Evolutionary conservation across 495 filamentous ascomycete genomes (phyloP), one percentile per base, ranked within the genome.

Genomic region (Daldinia loculata): DNA sequence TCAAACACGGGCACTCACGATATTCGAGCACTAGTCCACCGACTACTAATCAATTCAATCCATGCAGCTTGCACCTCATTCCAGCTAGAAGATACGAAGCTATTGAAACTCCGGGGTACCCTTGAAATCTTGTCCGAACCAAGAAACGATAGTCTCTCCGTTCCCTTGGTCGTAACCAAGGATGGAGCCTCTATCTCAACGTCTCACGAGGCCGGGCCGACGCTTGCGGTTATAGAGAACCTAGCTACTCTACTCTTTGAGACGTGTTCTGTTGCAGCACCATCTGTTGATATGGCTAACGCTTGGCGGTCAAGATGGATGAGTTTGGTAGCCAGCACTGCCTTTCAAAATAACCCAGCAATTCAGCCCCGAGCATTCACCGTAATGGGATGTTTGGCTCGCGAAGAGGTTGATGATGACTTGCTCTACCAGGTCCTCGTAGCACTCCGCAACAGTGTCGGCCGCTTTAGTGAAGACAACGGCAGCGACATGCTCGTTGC

Each of bases 231-330:
- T 15, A 88, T 84, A 39, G 86, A 88, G 70, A 81, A 81, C 68
- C 74, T 87, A 32, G 83, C 89, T 0, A 81, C 81, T 29, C 67
- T 90, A 4, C 73, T 91, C 45, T 84, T 89, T 39, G 87, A 90
- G 65, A 84, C 88, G n/a, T 89, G 86, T 63, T 80, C 80, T 3
- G 79, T 89, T 17, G 88, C 88, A 4, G 88, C 89, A 32, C 86
- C 87, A 4, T 87, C 88, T 3, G 80, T 87, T 15, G 87, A 90
- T 68, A 78, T 89, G 74, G 86, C 88, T 26, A 91, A 91, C 70
- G 84, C 85, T 34, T 91, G 89, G 89, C 85, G 89, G n/a, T 88
- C 89, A 26, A 81, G 89, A 43, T 91, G 89, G 89, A 91, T 90
- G 89, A 88, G 86, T 69, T 79, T 91, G 17, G 88, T 91, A 39